phyloP scores from a whole-genome alignment of 352 stramenopile species.

The Pythium phragmiticola region DNA sequence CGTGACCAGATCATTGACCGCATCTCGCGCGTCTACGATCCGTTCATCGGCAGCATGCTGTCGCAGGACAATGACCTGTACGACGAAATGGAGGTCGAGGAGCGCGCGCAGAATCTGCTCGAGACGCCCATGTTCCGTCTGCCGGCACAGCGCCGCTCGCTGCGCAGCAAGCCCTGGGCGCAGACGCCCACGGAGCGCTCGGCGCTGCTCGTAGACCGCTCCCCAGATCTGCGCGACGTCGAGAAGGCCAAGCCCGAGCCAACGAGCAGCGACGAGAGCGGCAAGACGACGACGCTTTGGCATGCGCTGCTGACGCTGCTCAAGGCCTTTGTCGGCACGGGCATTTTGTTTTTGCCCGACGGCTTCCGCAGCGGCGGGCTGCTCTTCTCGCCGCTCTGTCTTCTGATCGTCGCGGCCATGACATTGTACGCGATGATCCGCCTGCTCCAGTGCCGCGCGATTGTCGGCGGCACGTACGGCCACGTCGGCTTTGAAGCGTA shows the following conservation, averaged over 20 bases:
- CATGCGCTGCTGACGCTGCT: conserved; percentile 75
- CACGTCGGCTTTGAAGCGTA: conserved; percentile 71
- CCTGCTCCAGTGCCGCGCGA: conserved; percentile 61
- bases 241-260: conserved; percentile 7
- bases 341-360: conserved; percentile 76
- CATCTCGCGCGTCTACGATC: conserved; percentile 78
- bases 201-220: conserved; percentile 19
- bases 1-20: conserved; percentile 70
- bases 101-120: conserved; percentile 63
- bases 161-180: conserved; percentile 25
- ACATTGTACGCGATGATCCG: conserved; percentile 79
- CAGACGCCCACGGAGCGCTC: conserved; percentile 22
- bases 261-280: conserved; percentile 7
- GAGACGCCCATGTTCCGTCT: conserved; percentile 55
- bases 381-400: conserved; percentile 69
- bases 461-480: conserved; percentile 76
- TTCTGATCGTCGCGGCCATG: conserved; percentile 59
- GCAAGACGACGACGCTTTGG: conserved; percentile 78
- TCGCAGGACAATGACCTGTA: conserved; percentile 83
- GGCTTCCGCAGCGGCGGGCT: conserved; percentile 73
- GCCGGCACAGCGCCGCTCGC: conserved; percentile 29
- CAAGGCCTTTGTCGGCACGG: conserved; percentile 81
- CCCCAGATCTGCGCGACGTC: conserved; percentile 12
- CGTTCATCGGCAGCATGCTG: conserved; percentile 80
- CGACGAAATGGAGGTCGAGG: conserved; percentile 67